phyloP scores from a whole-genome alignment of 805 yeast species.

The Wickerhamomyces pijperi region DNA sequence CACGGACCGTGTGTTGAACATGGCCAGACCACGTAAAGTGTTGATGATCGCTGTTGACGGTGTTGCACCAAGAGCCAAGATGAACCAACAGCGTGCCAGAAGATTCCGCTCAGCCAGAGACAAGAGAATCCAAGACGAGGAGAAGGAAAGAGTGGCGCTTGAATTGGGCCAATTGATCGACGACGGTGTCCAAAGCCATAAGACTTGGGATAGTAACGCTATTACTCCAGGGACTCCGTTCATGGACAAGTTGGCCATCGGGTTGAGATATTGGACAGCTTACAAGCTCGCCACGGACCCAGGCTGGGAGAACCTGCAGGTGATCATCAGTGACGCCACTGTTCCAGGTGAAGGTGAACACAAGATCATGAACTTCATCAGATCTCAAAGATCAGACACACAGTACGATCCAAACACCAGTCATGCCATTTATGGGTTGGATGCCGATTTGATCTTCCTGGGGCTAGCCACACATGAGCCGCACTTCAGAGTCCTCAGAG shows the following conservation, averaged over 20 bases:
- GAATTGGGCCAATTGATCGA: slow-evolving; percentile 58
- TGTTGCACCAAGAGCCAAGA: slow-evolving; percentile 96
- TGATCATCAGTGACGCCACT: slow-evolving; percentile 87
- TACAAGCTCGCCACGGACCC: slow-evolving; percentile 82
- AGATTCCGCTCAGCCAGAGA: slow-evolving; percentile 88
- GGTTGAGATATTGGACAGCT: slow-evolving; percentile 85
- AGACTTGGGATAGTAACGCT: slow-evolving; percentile 90
- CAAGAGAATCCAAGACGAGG: slow-evolving; percentile 69
- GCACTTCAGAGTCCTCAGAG: slow-evolving; percentile 85
- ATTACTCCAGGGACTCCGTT: slow-evolving; percentile 99
- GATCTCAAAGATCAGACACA: slow-evolving; percentile 81
- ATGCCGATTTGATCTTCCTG: slow-evolving; percentile 93
- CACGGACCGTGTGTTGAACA: slow-evolving; percentile 80
- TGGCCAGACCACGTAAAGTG: slow-evolving; percentile 93
- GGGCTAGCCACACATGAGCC: slow-evolving; percentile 98
- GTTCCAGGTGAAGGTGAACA: slow-evolving; percentile 99
- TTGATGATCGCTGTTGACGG: slow-evolving; percentile 97
- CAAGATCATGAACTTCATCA: slow-evolving; percentile 90
- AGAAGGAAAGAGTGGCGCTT: slow-evolving; percentile 36
- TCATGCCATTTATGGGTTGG: slow-evolving; percentile 96
- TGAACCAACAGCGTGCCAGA: slow-evolving; percentile 94
- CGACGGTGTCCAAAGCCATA: slow-evolving; percentile 58
- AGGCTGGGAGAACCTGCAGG: slow-evolving; percentile 85
- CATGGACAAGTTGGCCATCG: slow-evolving; percentile 79
- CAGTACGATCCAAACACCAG: slow-evolving; percentile 84